These are phyloP conservation scores for Marchantia polymorpha DNA, from an alignment of 225 moss, liverwort and hornwort species.

Conservation along the genomic window DNA sequence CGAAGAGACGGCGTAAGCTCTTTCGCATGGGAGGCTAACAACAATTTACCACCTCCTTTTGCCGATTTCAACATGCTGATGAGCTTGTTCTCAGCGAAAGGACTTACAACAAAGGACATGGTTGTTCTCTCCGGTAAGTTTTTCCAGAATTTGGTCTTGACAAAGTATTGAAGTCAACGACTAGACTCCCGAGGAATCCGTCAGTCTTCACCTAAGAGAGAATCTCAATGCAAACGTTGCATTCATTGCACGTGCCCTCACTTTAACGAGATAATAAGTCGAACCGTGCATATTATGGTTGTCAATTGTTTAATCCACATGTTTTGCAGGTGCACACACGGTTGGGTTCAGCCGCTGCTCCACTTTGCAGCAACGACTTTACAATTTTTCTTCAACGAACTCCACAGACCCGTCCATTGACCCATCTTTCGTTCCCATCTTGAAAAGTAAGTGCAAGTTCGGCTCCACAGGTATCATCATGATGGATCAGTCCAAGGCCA, in stretches of 20 bases:
- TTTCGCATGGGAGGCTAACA: not conserved
- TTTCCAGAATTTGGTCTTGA: too few species aligned
- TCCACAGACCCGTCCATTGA: conserved; percentile 25
- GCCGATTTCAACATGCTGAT: not conserved
- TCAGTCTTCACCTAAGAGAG: too few species aligned
- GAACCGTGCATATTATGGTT: too few species aligned
- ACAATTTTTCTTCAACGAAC: conserved; percentile 35
- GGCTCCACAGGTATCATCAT: conserved; percentile 24
- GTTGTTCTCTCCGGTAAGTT: conserved; percentile 38
- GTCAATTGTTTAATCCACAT: too few species aligned
- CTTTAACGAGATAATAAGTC: too few species aligned
- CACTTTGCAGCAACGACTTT: conserved; percentile 25
- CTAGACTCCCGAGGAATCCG: too few species aligned
- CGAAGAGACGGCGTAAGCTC: conserved; percentile 24
- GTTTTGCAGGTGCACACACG: conserved; percentile 26
- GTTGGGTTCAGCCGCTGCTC: conserved; percentile 20
- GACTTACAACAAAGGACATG: conserved; percentile 23
- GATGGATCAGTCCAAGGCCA: conserved; percentile 13
- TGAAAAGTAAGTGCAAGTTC: conserved; percentile 30
- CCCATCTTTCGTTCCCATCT: not conserved
- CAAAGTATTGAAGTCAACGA: too few species aligned
- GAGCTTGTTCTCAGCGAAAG: not conserved
- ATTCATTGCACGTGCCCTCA: too few species aligned
- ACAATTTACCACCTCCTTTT: conserved; percentile 16
- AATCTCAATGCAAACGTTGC: too few species aligned